These are phyloP conservation scores for Aspergillus sp. DNA, from an alignment of 2,329 filamentous ascomycete species.

Conservation along the genomic window DNA sequence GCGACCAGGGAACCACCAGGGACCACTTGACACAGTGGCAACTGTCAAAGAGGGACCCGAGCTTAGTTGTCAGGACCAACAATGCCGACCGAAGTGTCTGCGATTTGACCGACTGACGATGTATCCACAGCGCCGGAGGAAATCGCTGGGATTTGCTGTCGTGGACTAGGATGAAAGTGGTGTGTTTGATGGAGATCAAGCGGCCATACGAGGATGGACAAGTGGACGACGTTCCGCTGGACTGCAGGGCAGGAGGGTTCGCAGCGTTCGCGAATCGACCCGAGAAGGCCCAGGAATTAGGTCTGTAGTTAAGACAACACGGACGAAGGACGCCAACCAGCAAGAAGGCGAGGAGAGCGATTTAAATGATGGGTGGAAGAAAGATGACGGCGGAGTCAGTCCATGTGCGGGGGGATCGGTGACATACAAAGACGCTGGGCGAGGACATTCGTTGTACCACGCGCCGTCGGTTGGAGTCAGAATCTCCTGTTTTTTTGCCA, in stretches of 20 bases:
- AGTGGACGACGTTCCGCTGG: conserved; percentile 17
- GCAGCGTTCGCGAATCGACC: conserved; percentile 7
- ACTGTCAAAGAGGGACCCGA: conserved; percentile 1
- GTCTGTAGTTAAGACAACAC: neutral
- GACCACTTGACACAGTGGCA: conserved; percentile 9
- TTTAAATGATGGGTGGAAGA: neutral
- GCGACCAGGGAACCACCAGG: conserved; percentile 12
- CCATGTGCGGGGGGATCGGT: no score
- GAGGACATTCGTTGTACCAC: no score
- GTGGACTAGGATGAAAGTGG: conserved; percentile 1
- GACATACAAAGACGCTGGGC: no score
- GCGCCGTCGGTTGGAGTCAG: no score
- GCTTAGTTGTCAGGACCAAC: conserved; percentile 4
- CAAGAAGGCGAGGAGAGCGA: neutral
- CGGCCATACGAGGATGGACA: conserved; percentile 15
- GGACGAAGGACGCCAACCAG: neutral
- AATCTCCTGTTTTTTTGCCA: neutral
- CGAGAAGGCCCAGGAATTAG: neutral
- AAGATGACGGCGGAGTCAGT: no score
- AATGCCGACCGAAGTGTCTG: neutral
- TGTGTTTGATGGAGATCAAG: conserved; percentile 1
- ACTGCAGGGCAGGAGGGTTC: conserved; percentile 12
- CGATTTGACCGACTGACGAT: conserved; percentile 3
- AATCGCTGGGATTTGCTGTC: neutral
- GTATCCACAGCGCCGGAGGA: neutral